These are phyloP conservation scores for Yamadazyma kitorensis DNA, from an alignment of 805 yeast species.

Conservation along the genomic window DNA sequence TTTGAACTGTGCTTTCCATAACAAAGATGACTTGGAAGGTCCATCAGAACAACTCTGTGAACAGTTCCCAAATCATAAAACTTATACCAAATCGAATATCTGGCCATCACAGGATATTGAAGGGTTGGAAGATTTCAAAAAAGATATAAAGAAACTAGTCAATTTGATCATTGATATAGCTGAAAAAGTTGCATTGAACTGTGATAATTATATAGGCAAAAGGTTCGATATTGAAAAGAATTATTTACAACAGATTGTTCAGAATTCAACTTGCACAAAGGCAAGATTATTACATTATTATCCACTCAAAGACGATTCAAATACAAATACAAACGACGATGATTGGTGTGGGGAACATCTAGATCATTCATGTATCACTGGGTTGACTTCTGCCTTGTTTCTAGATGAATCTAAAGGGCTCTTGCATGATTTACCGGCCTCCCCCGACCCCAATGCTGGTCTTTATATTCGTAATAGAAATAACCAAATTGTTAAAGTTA, in stretches of 20 bases:
- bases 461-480: conserved; percentile 47
- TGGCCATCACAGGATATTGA: conserved; percentile 42
- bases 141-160: conserved; percentile 37
- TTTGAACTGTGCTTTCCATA: conserved; percentile 55
- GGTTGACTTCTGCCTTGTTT: conserved; percentile 53
- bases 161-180: conserved; percentile 49
- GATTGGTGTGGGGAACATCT: conserved; percentile 64
- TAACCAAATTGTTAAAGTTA: conserved; percentile 46
- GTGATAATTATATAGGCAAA: conserved; percentile 43
- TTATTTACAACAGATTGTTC: conserved; percentile 45
- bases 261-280: conserved; percentile 51
- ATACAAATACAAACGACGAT: conserved; percentile 16
- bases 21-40: conserved; percentile 42
- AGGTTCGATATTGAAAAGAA: conserved; percentile 28
- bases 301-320: conserved; percentile 22
- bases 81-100: conserved; percentile 48
- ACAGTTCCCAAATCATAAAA: conserved; percentile 31
- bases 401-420: conserved; percentile 35
- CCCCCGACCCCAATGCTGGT: conserved; percentile 49
- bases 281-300: conserved; percentile 58
- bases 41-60: conserved; percentile 35
- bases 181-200: conserved; percentile 48
- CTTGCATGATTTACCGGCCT: conserved; percentile 20
- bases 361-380: conserved; percentile 61
- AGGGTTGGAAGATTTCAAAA: conserved; percentile 32